Conservation (phyloP, 1,284 basidiomycete genomes). For the Gomphus bonarii region DNA sequence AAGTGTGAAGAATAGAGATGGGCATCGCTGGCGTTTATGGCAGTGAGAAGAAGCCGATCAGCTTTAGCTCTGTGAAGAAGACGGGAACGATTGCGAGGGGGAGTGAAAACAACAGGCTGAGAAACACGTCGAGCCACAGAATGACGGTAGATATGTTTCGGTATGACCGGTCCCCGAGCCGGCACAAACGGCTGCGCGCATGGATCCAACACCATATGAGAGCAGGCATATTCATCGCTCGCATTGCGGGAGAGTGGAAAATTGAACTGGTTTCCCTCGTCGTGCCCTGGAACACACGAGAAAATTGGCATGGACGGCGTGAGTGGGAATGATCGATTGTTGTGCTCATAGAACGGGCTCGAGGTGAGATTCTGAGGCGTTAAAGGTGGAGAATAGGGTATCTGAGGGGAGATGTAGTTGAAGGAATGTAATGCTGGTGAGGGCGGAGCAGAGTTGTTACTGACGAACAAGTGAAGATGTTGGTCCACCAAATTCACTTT, state of each 20-base stretch:
- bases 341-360: neutral
- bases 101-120: neutral
- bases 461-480: neutral
- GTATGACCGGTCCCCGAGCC: neutral
- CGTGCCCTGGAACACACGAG: neutral
- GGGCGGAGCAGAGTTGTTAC: neutral
- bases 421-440: neutral
- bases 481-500: neutral
- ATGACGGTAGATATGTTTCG: neutral
- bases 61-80: neutral
- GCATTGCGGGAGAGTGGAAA: neutral
- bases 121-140: neutral
- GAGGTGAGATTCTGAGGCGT: neutral
- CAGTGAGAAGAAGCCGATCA: neutral
- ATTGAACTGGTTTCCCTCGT: neutral
- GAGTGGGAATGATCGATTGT: neutral
- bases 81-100: neutral
- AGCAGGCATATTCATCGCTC: neutral
- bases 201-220: neutral
- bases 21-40: neutral
- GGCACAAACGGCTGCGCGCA: neutral
- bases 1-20: slow-evolving; percentile 46
- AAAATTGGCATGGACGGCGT: neutral
- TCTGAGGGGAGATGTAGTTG: neutral
- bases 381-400: neutral